A percentile compares a stretch with the other conserved stretches of the same genome.
Conservation (phyloP, 2,329 filamentous ascomycete species). For the Dissoconium aciculare region DNA sequence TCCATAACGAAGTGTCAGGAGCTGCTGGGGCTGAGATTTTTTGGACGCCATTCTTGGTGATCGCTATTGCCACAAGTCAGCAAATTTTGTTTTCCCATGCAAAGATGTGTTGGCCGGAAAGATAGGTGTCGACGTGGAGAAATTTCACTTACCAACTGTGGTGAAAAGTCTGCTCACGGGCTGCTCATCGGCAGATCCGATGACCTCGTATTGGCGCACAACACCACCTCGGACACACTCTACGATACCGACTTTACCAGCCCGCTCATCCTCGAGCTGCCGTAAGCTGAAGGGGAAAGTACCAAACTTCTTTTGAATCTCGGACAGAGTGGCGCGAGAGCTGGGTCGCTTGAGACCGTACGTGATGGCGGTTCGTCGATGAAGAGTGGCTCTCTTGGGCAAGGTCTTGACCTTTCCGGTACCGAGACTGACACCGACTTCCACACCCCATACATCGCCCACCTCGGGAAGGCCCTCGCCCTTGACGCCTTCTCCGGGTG, state of each 20-base stretch:
- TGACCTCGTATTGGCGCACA: slow-evolving; percentile 88
- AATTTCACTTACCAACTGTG: slow-evolving; percentile 62
- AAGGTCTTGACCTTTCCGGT: slow-evolving; percentile 90
- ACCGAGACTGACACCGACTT: slow-evolving; percentile 82
- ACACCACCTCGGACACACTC: slow-evolving; percentile 91
- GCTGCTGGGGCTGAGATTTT: slow-evolving; percentile 64
- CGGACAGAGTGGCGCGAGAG: slow-evolving; percentile 80
- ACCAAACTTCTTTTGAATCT: slow-evolving; percentile 94
- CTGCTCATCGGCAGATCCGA: slow-evolving; percentile 79
- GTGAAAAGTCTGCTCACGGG: slow-evolving; percentile 77
- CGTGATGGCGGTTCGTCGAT: slow-evolving; percentile 81
- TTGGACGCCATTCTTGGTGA: slow-evolving; percentile 93
- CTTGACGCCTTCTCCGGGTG: slow-evolving; percentile 72
- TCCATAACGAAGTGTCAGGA: slow-evolving; percentile 65
- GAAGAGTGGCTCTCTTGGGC: slow-evolving; percentile 74
- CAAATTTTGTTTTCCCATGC: slow-evolving; percentile 2
- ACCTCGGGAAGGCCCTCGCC: slow-evolving; percentile 80
- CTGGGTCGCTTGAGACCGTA: slow-evolving; percentile 89
- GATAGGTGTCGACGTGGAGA: neutral
- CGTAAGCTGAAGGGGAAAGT: slow-evolving; percentile 95
- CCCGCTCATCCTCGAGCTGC: slow-evolving; percentile 90
- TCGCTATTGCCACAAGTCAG: slow-evolving; percentile 43
- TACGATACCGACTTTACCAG: slow-evolving; percentile 87
- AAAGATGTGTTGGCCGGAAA: slow-evolving; percentile 2
- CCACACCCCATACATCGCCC: slow-evolving; percentile 93